These are phyloP conservation scores for Leishmania martiniquensis DNA, from an alignment of 208 protist species.

Conservation along the genomic window DNA sequence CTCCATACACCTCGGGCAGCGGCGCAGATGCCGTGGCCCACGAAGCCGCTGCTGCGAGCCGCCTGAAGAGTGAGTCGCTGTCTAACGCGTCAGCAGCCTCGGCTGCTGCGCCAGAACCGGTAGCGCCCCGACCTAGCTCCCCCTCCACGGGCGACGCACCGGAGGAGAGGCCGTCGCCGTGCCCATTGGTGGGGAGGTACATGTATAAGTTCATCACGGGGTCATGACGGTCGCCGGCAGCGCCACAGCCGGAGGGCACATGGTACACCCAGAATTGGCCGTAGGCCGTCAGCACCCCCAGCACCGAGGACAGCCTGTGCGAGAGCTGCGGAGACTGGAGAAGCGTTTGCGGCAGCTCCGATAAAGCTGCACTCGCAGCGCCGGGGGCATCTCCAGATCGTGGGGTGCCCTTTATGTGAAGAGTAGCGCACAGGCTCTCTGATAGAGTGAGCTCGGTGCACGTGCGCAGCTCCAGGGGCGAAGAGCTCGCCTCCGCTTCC, in stretches of 20 bases:
- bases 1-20: slow-evolving; percentile 6
- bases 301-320: slow-evolving; percentile 8
- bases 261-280: slow-evolving; percentile 47
- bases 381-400: not conserved
- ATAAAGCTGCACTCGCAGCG: not conserved
- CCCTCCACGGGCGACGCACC: not conserved
- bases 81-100: not conserved
- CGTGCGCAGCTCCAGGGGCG: slow-evolving; percentile 9
- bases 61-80: slow-evolving; percentile 31
- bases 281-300: slow-evolving; percentile 49
- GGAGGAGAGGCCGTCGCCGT: not conserved
- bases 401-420: not conserved
- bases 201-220: slow-evolving; percentile 7
- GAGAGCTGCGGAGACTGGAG: not conserved
- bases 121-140: not conserved
- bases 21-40: slow-evolving; percentile 17
- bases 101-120: not conserved
- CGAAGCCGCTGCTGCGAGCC: slow-evolving; percentile 22
- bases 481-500: not conserved
- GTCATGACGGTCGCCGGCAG: not conserved
- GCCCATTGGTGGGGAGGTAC: not conserved
- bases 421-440: slow-evolving; percentile 13
- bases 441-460: slow-evolving; percentile 32
- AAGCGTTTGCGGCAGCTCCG: not conserved
- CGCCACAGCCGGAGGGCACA: slow-evolving; percentile 14